Base-by-base conservation (phyloP, 306 rosid genomes). In the Mimosa pudica region DNA sequence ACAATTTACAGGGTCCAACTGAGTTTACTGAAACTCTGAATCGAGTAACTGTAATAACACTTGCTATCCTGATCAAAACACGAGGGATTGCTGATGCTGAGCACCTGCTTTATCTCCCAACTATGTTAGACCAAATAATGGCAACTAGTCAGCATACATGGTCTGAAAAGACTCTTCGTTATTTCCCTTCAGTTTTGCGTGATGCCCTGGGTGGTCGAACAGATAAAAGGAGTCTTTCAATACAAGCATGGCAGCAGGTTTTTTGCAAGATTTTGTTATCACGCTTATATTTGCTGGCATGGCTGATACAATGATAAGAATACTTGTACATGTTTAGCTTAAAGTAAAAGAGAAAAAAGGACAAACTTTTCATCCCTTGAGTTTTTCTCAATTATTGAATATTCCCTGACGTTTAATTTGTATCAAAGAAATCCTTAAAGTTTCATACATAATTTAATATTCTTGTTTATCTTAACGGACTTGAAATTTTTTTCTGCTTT, bases 51-150 rank as follows among this genome's bases (percentile, higher is more conserved):
- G 89, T 95, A 36, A 78, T 95, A 81, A 95, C 94, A 77, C 97
- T 93, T 83, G 98, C 99, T 11, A 91, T 95, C 84, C 91, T 93
- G 81, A 90, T 95, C 78, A 95, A 93, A 82, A 95, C 99, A 68
- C 93, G 98, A 47, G 99, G 99, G 84, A 87, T 95, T 86, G 91
- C 98, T n/a, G 99, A 93, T 79, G 98, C 98, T 57, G 99, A 93
- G 69, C 96, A 95, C 81, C 70, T 95, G 81, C 96, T 87, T 81
- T 95, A 90, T 81, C 94, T 95, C 67, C 99, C 82, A 79, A 86
- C 86, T 73, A 91, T 93, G 97, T 81, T 95, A 84, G 99, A 95
- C 65, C 99, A 95, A 87, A 91, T 90, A 83, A 57, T 95, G 92
- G 93, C 89, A 68, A 86, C 82, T 73, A 91, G 99, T 80, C 84